These are phyloP conservation scores for Sequoiadendron giganteum DNA, from an alignment of 75 land plant genomes.

Conservation along the genomic window DNA sequence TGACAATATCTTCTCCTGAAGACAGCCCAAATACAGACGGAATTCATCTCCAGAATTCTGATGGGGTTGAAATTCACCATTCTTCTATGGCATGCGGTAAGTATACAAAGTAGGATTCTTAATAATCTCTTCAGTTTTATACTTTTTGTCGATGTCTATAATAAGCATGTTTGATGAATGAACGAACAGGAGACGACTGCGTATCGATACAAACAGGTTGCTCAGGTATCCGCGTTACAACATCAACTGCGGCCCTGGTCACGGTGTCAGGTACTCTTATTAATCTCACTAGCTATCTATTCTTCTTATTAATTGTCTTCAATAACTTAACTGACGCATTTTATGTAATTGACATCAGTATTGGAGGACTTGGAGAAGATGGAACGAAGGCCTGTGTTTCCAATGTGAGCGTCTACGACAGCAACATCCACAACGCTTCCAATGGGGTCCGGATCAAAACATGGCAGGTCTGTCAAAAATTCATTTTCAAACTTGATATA, in stretches of 20 bases:
- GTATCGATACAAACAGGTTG: conserved; percentile 77
- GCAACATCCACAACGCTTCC: conserved; percentile 33
- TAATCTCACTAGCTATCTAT: too few relatives aligned
- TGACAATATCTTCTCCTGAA: conserved; percentile 31
- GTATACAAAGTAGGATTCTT: too few relatives aligned
- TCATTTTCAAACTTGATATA: too few relatives aligned
- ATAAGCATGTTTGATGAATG: too few relatives aligned
- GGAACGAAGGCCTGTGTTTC: conserved; percentile 44
- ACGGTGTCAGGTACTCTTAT: conserved; percentile 34
- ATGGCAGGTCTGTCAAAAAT: conserved; percentile 56
- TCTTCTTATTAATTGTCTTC: too few relatives aligned
- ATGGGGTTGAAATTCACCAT: conserved; percentile 28
- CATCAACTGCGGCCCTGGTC: conserved; percentile 69
- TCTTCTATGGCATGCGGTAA: conserved; percentile 35
- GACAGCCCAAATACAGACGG: conserved; percentile 56
- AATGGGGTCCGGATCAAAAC: conserved; percentile 72
- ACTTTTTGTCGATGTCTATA: too few relatives aligned
- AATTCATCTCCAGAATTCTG: conserved; percentile 31
- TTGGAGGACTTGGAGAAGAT: conserved; percentile 62
- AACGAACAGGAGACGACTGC: conserved; percentile 62
- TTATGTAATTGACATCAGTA: conserved; percentile 15
- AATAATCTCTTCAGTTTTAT: too few relatives aligned
- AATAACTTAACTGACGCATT: too few relatives aligned
- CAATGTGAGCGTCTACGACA: conserved; percentile 38
- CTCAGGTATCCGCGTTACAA: conserved; percentile 44